Conservation (phyloP, 176 grass and related monocot genomes). For the Triticum monococcum region DNA sequence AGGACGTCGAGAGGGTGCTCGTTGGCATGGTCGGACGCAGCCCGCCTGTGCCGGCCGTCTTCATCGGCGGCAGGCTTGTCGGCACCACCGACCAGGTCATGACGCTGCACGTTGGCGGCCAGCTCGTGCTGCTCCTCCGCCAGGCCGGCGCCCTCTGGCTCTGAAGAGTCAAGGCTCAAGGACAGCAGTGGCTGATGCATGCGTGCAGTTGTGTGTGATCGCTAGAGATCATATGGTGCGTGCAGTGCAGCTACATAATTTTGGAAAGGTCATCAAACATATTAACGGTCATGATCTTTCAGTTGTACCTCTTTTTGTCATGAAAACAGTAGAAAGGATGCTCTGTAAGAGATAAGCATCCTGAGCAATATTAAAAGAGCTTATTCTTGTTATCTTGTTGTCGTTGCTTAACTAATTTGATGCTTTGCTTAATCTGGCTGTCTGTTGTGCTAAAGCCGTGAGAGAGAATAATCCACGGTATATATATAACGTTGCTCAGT, state of each 20-base stretch:
- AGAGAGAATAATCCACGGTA: too few species aligned
- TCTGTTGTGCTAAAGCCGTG: too few species aligned
- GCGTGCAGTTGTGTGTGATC: too few species aligned
- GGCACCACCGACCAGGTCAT: constrained; percentile 67
- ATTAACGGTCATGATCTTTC: constrained; percentile 10
- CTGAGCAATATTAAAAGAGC: background rate
- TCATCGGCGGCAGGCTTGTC: constrained; percentile 61
- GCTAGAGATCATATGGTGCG: too few species aligned
- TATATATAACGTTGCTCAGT: too few species aligned
- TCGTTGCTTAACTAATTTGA: background rate
- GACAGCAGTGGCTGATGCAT: too few species aligned
- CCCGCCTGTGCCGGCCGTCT: constrained; percentile 52
- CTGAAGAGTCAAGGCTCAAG: background rate
- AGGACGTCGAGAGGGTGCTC: constrained; percentile 51
- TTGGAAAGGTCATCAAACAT: background rate
- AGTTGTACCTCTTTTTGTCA: background rate
- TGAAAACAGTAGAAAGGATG: background rate
- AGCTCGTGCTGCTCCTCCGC: constrained; percentile 57
- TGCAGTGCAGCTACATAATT: background rate
- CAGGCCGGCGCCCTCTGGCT: constrained; percentile 68
- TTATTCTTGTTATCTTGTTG: background rate
- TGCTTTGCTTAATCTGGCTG: background rate
- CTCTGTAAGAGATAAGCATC: background rate
- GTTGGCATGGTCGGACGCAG: constrained; percentile 47
- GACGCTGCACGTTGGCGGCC: constrained; percentile 51